Evolutionary conservation across 2,329 filamentous ascomycete genomes (phyloP), one percentile per base, ranked within the genome.

Genomic region (Sarocladium brachiariae): DNA sequence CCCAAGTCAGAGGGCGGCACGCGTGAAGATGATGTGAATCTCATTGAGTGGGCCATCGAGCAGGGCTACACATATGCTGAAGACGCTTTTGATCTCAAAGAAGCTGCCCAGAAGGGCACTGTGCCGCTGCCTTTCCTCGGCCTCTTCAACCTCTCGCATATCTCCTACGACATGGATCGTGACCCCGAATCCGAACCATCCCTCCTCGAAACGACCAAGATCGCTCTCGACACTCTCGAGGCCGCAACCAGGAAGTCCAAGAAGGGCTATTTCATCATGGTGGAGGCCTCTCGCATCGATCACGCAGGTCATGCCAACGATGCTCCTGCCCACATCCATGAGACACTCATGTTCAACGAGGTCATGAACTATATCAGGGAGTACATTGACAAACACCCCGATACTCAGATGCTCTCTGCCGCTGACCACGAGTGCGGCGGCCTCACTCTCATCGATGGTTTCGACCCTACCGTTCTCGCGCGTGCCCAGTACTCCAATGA

Each of bases 371-470:
- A 55, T 50, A 52, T 59, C 34, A 53, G 53, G 50, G 51, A 58
- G 16, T 57, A 52, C 50, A 55, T 59, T 21, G 39, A 50, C 35
- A 23, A 53, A 16, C 50, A 58, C 53, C 52, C 54, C 10, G 55
- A 61, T 50, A 61, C 57, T 11, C 57, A 61, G 55, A 41, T 59
- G 23, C 53, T 60, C 24, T 60, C 57, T 6, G 58, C 58, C 6
- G 57, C 57, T n/a, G 55, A 59, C 49, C 57, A 59, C 51, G 58
- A 59, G 52, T 55, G 51, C 47, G 58, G 57, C 23, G 58, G 58
- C n/a, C 53, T 61, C 3, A 61, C 58, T 18, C 53, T 59, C 33
- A 38, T 41, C 4, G 52, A 55, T 46, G 46, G 51, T 49, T 61
- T 53, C 49, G 51, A 61, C 49, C 58, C 56, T 10, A 51, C 43